Evolutionary conservation across 345 rosid genomes (phyloP), one percentile per base, ranked within the genome.

Genomic region (Abelmoschus esculentus): DNA sequence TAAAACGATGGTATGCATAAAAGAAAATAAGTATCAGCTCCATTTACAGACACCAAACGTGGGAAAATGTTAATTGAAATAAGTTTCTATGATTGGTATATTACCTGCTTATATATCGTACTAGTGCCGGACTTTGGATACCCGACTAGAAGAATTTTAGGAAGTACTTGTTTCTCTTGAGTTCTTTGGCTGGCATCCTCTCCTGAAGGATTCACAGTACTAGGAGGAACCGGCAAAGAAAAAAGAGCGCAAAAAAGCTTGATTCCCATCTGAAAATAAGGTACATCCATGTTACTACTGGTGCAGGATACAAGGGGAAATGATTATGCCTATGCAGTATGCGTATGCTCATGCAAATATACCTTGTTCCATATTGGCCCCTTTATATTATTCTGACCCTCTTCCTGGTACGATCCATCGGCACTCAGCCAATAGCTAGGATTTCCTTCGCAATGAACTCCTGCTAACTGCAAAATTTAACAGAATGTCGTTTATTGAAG

Each of bases 31-130:
- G 54, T 49, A 14, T 14, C 54, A 6, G 19, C 22, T 40, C 67
- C 11, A 34, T 11, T 18, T 26, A 11, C n/a, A 38, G 7, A 26
- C 67, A 40, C 17, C 55, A 4, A 65, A 65, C n/a, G 1, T 4
- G 12, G 6, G 55, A 1, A 44, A 44, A 26, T 17, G 18, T 65
- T 8, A 47, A 3, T 1, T 14, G 36, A 64, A 42, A 22, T 22
- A 12, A 28, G 36, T 55, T 69, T 26, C 34, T n/a, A 40, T 19
- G 6, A 42, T 26, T 15, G 15, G 29, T 22, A 49, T 34, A 75
- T 69, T 67, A 88, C 98, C 86, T 93, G 93, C 82, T 91, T 93
- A 80, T 86, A 89, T 66, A 93, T 75, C 44, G 99, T 87, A 71
- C 96, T 82, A 0, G 93, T 84, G 76, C 97, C 99, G 19, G 96